Percentiles rank a stretch among this genome's conserved stretches.
These are phyloP conservation scores for Priceomyces haplophilus DNA, from an alignment of 805 yeast genomes.

Conservation along the genomic window DNA sequence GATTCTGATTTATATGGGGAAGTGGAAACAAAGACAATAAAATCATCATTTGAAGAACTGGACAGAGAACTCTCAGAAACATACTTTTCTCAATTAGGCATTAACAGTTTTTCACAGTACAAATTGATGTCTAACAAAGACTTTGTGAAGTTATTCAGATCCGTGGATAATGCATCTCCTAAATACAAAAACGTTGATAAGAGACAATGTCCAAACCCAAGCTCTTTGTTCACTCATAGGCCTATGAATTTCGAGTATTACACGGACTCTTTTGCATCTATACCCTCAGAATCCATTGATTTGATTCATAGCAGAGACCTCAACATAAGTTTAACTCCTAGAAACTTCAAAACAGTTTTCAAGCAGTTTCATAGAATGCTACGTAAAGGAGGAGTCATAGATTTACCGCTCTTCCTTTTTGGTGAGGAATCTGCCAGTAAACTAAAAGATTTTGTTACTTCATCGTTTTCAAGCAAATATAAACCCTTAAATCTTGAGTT, in stretches of 20 bases:
- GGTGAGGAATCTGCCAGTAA: conserved; percentile 11
- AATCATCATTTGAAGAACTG: conserved; percentile 18
- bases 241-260: conserved; percentile 33
- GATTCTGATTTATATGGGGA: conserved; percentile 16
- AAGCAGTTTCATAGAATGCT: conserved; percentile 35
- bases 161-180: conserved; percentile 18
- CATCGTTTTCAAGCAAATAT: not conserved
- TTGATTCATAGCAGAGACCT: conserved; percentile 37
- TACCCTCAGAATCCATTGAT: conserved; percentile 30
- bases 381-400: conserved; percentile 33
- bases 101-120: conserved; percentile 18
- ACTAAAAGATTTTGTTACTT: not conserved
- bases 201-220: conserved; percentile 16
- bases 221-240: conserved; percentile 18
- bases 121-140: conserved; percentile 13
- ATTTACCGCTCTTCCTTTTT: conserved; percentile 25
- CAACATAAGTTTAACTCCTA: conserved; percentile 26
- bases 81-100: conserved; percentile 19
- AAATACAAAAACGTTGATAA: conserved; percentile 11
- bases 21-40: conserved; percentile 10
- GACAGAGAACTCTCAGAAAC: conserved; percentile 21
- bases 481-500: conserved; percentile 4
- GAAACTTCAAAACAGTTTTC: conserved; percentile 24
- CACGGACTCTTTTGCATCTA: conserved; percentile 20
- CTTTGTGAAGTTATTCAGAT: conserved; percentile 18